Percentiles rank a stretch among this genome's conserved stretches.
phyloP scores from a whole-genome alignment of 1,284 basidiomycete species.

The Mycosarcoma mackinlayi region DNA sequence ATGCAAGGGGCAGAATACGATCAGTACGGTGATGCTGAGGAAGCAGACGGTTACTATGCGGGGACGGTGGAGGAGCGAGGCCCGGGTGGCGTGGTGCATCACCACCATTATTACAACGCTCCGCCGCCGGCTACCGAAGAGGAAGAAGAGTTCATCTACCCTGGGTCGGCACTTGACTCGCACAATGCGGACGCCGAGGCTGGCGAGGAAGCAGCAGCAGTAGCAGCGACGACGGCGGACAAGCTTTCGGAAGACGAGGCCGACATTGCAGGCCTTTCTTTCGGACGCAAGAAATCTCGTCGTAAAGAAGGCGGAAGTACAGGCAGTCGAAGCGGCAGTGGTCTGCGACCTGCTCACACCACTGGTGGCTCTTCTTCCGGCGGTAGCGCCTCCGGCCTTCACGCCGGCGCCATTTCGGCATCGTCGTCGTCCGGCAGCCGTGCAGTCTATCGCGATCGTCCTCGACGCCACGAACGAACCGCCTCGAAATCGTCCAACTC shows the following conservation, averaged over 20 bases:
- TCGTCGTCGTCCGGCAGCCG: constrained; percentile 17
- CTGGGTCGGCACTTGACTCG: neutral
- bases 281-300: constrained; percentile 37
- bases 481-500: constrained; percentile 36
- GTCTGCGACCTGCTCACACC: constrained; percentile 12
- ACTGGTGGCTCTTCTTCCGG: constrained; percentile 28
- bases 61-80: constrained; percentile 32
- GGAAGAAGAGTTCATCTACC: constrained; percentile 14
- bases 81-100: constrained; percentile 49
- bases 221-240: constrained; percentile 4
- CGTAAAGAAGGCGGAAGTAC: constrained; percentile 25
- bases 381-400: constrained; percentile 25
- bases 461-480: constrained; percentile 52
- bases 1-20: constrained; percentile 19
- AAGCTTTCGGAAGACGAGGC: constrained; percentile 57
- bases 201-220: neutral
- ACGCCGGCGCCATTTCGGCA: constrained; percentile 1
- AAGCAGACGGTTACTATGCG: constrained; percentile 25
- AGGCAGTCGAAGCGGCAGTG: constrained; percentile 29
- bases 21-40: constrained; percentile 42
- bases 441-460: constrained; percentile 47
- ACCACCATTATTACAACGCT: constrained; percentile 61
- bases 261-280: constrained; percentile 58
- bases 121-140: constrained; percentile 4
- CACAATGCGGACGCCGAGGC: neutral